Percentiles rank a stretch among this genome's conserved stretches.
Evolutionary conservation across 768 basidiomycete genomes (phyloP).

Genomic region (Boletus barrowsii): DNA sequence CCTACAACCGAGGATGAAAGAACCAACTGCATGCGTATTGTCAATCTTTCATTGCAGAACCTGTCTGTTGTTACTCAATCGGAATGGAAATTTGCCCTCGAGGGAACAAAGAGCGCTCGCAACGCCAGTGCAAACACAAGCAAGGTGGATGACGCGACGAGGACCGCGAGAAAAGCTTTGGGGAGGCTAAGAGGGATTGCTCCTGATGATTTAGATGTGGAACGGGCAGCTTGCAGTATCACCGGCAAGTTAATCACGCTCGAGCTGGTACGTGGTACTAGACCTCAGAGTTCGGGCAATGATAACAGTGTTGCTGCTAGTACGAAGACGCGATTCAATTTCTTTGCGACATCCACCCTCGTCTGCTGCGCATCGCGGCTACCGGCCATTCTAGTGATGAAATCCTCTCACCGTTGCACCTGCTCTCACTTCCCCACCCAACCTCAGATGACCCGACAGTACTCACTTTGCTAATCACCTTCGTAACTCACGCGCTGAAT

Average conservation of each 20-base stretch:
- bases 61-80: constrained; percentile 51
- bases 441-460: constrained; percentile 31
- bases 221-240: constrained; percentile 68
- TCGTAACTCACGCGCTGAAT: constrained; percentile 53
- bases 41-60: constrained; percentile 60
- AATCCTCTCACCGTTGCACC: constrained; percentile 15
- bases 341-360: constrained; percentile 45
- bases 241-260: constrained; percentile 63
- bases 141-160: constrained; percentile 33
- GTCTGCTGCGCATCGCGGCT: constrained; percentile 29
- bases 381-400: background rate
- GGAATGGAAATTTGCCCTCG: constrained; percentile 50
- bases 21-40: constrained; percentile 53
- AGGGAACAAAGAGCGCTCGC: constrained; percentile 24
- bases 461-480: constrained; percentile 57
- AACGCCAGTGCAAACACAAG: constrained; percentile 27
- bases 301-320: constrained; percentile 33
- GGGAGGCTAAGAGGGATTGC: constrained; percentile 42
- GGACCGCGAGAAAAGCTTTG: constrained; percentile 44
- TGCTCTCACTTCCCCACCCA: constrained; percentile 46
- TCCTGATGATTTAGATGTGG: constrained; percentile 58
- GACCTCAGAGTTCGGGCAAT: background rate
- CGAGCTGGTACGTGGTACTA: constrained; percentile 58
- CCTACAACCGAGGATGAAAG: constrained; percentile 36
- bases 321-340: constrained; percentile 47